Evolutionary conservation across 2,329 filamentous ascomycete species (phyloP), one percentile per base, ranked within the genome.

Genomic region (Talaromyces sp.): DNA sequence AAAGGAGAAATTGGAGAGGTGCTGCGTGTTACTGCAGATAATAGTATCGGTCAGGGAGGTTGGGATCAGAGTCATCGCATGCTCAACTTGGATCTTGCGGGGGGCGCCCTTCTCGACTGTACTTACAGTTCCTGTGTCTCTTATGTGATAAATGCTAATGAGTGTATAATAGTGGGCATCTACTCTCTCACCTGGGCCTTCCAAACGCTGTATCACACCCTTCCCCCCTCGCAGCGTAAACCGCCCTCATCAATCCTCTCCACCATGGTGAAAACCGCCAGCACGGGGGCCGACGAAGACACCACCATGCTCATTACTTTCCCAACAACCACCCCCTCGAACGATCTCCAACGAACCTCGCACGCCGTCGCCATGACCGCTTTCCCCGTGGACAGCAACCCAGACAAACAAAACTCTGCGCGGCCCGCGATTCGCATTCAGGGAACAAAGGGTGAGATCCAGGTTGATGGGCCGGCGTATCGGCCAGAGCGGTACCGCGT

Each of bases 121-220:
- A 67, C 67, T 78, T 73, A 18, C 8, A 34, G 16, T 50, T 56
- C 54, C 12, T 30, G 51, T 59, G 9, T 23, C 28, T 14, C 23
- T 30, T 30, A 7, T 27, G 7, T 18, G 18, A 31, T 27, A 7
- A 47, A 52, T 31, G 18, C 60, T 57, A 28, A 60, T 56, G n/a
- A 44, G 72, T 52, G 16, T 53, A 23, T 23, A 23, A 23, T 23
- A 78, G 76, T 96, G 61, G 92, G 92, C 64, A 89, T 96, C 75
- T 96, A 96, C 79, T 86, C 90, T 54, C 78, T 96, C 64, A 96
- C 91, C 34, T 96, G 92, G 92, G 84, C 95, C 56, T 96, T 94
- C 83, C 91, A 96, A 77, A 89, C 89, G 52, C 83, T 96, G 31
- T 96, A 96, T 78, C 90, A 92, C 74, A 86, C 89, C 3, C 89